These are phyloP conservation scores for Fragaria nilgerrensis DNA, from an alignment of 306 rosid genomes.

Conservation along the genomic window DNA sequence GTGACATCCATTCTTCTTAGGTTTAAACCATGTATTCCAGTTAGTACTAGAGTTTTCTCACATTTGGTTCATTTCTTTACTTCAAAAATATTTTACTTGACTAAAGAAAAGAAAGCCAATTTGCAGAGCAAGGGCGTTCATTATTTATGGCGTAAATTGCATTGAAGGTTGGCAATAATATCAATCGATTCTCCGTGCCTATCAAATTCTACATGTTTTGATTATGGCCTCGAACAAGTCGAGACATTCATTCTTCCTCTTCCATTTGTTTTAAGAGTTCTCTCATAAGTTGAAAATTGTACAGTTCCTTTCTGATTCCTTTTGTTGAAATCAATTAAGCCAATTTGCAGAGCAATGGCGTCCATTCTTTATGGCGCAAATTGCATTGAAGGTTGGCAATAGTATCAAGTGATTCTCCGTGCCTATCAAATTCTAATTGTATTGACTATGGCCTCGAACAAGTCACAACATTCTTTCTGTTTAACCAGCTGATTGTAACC, in stretches of 20 bases:
- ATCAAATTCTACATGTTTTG: background rate
- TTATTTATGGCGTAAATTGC: background rate
- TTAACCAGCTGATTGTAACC: background rate
- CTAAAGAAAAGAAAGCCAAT: background rate
- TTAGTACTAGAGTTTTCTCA: background rate
- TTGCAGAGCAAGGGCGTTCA: background rate
- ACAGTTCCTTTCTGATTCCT: background rate
- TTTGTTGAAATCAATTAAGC: background rate
- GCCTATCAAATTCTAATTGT: background rate
- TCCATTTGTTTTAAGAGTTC: background rate
- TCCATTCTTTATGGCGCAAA: background rate
- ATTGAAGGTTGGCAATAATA: background rate
- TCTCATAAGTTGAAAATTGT: background rate
- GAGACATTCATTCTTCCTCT: background rate
- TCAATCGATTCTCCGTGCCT: constrained; percentile 1
- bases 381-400: constrained; percentile 5
- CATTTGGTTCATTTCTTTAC: background rate
- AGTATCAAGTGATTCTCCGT: background rate
- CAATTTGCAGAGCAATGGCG: background rate
- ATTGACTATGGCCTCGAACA: constrained; percentile 2
- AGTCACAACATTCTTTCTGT: background rate
- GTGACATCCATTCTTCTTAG: background rate
- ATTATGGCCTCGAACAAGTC: constrained; percentile 4
- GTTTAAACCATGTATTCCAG: background rate
- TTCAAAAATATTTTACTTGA: background rate